Percentiles rank a stretch among this genome's conserved stretches.
Conservation (phyloP, 371 early-diverging fungal species). For the Batrachochytrium dendrobatidis region DNA sequence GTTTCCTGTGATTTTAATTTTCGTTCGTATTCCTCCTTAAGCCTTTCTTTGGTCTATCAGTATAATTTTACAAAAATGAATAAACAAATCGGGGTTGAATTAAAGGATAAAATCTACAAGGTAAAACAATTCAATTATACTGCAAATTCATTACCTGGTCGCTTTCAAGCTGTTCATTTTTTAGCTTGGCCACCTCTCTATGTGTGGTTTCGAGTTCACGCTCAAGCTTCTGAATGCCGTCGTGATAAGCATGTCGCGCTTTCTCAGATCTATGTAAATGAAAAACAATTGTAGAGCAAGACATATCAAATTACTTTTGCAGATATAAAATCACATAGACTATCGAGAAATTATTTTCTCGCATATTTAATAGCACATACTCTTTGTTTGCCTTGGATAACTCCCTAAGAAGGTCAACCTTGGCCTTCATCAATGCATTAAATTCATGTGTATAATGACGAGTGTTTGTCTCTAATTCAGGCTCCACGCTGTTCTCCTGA, state of each 20-base stretch:
- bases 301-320: too few relatives aligned
- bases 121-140: background rate
- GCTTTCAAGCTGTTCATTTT: conserved; percentile 19
- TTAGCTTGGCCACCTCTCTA: conserved; percentile 18
- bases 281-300: conserved; percentile 2
- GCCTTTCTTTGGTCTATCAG: conserved; percentile 19
- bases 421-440: conserved; percentile 22
- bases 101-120: background rate
- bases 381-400: conserved; percentile 28
- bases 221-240: conserved; percentile 24
- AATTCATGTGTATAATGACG: conserved; percentile 16
- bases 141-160: conserved; percentile 11
- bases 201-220: conserved; percentile 24
- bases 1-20: conserved; percentile 16
- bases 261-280: conserved; percentile 25
- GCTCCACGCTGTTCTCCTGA: too few relatives aligned
- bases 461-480: background rate
- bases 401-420: conserved; percentile 35
- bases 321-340: too few relatives aligned
- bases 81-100: background rate
- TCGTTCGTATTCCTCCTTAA: conserved; percentile 33
- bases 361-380: conserved; percentile 14
- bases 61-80: background rate
- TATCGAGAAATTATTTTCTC: too few relatives aligned
- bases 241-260: conserved; percentile 20